Base-by-base conservation (phyloP, 805 yeast genomes). In the Starmera quercuum region DNA sequence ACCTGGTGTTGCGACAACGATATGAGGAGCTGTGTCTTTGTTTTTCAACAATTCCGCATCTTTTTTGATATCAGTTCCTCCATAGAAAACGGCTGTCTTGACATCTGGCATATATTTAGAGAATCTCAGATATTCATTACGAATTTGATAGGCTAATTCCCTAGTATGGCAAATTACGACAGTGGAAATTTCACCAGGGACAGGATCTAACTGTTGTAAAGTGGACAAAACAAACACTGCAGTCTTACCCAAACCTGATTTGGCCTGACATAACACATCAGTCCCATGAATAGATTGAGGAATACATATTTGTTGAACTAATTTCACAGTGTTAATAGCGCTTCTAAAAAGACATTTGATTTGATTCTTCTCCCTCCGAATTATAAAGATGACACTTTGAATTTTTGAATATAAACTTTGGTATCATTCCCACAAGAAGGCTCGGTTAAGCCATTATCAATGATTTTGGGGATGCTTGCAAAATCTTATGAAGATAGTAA, bases 221-320 rank as follows among this genome's bases (percentile, higher is more conserved):
- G 98, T 90, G 18, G 96, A 84, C 53, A 90, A 73, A 40, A 90
- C 97, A 52, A 90, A 90, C 37, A 90, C 97, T 30, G 98, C 98
- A 39, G 98, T 90, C 64, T 90, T 90, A 79, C 98, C 98, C 49
- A 92, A 73, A 83, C 98, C 98, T 30, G 98, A 92, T 71, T 92
- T 90, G 63, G 98, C 98, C 73, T 90, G 98, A 70, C 98, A 92
- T 48, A 90, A 68, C 39, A 90, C 97, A 59, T 90, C 98, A 42
- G 95, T 90, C 57, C 97, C 98, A 51, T 90, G 82, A 56, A 90
- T 86, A 37, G 97, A 84, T 68, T 92, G 97, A 35, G 98, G 98
- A 55, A 90, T 92, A 65, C 96, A 85, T 49, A 86, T 90, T 70
- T 90, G 98, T 70, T 90, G 98, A 47, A 90, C 98, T 83, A 58